Evolutionary conservation across 768 basidiomycete species (phyloP).

Genomic region (Boletus coccyginus): DNA sequence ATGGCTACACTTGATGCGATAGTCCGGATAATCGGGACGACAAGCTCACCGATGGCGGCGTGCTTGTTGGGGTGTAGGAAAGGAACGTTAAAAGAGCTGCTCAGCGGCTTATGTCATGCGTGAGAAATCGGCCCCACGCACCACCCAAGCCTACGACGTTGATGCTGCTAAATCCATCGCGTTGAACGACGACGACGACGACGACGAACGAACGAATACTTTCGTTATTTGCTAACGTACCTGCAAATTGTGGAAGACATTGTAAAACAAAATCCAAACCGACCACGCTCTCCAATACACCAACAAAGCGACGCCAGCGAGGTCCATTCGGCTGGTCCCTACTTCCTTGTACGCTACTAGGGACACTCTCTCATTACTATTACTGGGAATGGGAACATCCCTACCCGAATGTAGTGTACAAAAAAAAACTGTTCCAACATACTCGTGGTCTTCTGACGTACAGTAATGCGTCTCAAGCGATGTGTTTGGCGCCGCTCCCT

Average conservation of each 20-base stretch:
- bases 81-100: slow-evolving; percentile 38
- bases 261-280: slow-evolving; percentile 65
- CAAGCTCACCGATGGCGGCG: slow-evolving; percentile 16
- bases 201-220: slow-evolving; percentile 21
- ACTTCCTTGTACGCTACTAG: neutral
- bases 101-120: slow-evolving; percentile 46
- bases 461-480: no score
- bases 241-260: slow-evolving; percentile 74
- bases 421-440: no score
- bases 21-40: slow-evolving; percentile 10
- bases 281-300: slow-evolving; percentile 41
- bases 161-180: slow-evolving; percentile 17
- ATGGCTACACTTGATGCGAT: slow-evolving; percentile 27
- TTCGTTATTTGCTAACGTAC: slow-evolving; percentile 47
- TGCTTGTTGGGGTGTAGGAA: slow-evolving; percentile 27
- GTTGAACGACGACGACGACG: slow-evolving; percentile 27
- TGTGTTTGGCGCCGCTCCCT: no score
- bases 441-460: no score
- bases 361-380: neutral
- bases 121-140: slow-evolving; percentile 46
- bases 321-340: neutral
- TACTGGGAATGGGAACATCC: neutral
- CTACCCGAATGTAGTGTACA: neutral
- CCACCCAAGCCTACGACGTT: slow-evolving; percentile 29
- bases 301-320: slow-evolving; percentile 30